Evolutionary conservation across 305 asterid species (phyloP), one percentile per base, ranked within the genome.

Genomic region (Petunia hybrid): DNA sequence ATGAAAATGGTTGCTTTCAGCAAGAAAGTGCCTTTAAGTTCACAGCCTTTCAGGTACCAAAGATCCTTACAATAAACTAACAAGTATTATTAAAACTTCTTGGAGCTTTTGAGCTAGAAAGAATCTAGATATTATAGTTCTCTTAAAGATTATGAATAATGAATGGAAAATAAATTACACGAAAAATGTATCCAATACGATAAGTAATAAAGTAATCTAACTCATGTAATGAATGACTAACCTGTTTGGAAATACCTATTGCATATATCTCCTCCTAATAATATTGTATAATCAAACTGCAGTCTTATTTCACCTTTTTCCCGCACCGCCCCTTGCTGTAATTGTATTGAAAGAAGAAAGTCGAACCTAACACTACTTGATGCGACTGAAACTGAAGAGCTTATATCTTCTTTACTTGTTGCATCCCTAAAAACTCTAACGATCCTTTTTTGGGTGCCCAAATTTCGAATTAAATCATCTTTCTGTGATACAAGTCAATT

Each of bases 11-110:
- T 2, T 14, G n/a, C 65, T 86, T 84, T 57, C 87, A n/a, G 22
- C 86, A 67, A 22, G 80, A 80, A 74, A 86, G 86, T 67, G 67
- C 83, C 16, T 86, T 80, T 56, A 87, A 84, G 41, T 82, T 82
- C 75, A 78, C 86, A 2, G 88, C 89, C n/a, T 84, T 86, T 70
- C 89, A 86, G 83, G 88, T 87, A 69, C 4, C 59, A 45, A 16
- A 45, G 16, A 45, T 8, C 16, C 40, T 69, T 22, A 45, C 76
- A 22, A 69, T 43, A 22, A 22, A 40, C 45, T 69, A 69, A 45
- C 57, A 0, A 16, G n/a, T 22, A 69, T 2, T 16, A 36, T 69
- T 8, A 69, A 16, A 43, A 69, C 16, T 43, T 69, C 5, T 69
- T 8, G 41, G 41, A 69, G 77, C 77, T 68, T 68, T 14, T 67